Base-by-base conservation (phyloP, 208 protist genomes). In the Trypanosoma cruzi region DNA sequence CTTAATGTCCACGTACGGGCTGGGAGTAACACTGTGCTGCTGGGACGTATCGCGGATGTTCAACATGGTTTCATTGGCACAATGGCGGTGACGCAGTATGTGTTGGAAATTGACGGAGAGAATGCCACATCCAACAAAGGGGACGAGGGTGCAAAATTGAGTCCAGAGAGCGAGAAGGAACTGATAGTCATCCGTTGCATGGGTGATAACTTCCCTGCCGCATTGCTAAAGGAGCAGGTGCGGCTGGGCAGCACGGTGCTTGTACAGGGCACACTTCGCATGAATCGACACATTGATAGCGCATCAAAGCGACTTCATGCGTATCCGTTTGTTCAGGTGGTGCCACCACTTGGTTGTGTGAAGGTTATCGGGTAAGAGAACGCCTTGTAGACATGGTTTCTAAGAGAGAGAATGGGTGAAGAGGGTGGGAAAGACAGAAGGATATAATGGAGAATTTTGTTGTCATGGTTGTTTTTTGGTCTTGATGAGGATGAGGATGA, bases 301-400 rank as follows among this genome's bases (percentile, higher is more conserved):
- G 64, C 65, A 10, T 93, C 87, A 24, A 77, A 82, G 22, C 71
- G 86, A 48, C 58, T 80, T 26, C 89, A 95, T 65, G 90, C 90
- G 29, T 95, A 92, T 71, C 90, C 90, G 22, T 93, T 82, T 63
- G 80, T 95, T 29, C 80, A 87, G 29, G 85, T 95, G n/a, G 73
- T 80, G 1, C 87, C 90, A 34, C 90, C 90, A 14, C 55, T 91
- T 3, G 90, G 90, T 2, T 81, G 54, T 58, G 71, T 92, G 28
- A 76, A 80, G 22, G 85, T 81, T 31, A 32, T 92, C 20, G 65
- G 57, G 49, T 77, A 40, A 55, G 50, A 14, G 5, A n/a, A 22
- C 22, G 20, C n/a, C 22, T 52, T n/a, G 48, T 3, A 24, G 16
- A 8, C 18, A 52, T n/a, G 7, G 10, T 52, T 26, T 11, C 48